A percentile compares a stretch with the other conserved stretches of the same genome.
Conservation (phyloP, 805 yeast species). For the Hanseniaspora clermontiae region DNA sequence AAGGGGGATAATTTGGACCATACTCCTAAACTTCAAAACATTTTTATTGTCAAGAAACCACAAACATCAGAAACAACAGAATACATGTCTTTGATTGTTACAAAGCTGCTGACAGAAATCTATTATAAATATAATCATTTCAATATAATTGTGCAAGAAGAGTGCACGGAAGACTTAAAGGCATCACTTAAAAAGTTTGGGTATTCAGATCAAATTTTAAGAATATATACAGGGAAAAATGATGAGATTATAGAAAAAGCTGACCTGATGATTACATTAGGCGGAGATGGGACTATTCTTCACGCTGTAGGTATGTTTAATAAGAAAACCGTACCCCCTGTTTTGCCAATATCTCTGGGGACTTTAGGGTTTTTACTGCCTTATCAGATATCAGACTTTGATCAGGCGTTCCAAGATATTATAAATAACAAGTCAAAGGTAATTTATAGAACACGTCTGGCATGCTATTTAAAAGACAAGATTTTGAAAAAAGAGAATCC, state of each 20-base stretch:
- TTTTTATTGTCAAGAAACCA: slow-evolving; percentile 75
- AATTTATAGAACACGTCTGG: slow-evolving; percentile 63
- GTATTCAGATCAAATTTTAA: slow-evolving; percentile 27
- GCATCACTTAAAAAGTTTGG: slow-evolving; percentile 18
- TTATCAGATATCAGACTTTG: slow-evolving; percentile 56
- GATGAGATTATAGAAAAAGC: slow-evolving; percentile 51
- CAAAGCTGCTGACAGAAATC: slow-evolving; percentile 31
- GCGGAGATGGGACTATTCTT: slow-evolving; percentile 93
- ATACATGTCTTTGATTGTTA: slow-evolving; percentile 54
- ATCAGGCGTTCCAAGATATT: slow-evolving; percentile 50
- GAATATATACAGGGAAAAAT: slow-evolving; percentile 46
- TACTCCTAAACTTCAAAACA: slow-evolving; percentile 38
- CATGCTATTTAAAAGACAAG: slow-evolving; percentile 46
- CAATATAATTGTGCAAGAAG: slow-evolving; percentile 65
- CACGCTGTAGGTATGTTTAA: slow-evolving; percentile 72
- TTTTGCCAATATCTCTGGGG: slow-evolving; percentile 76
- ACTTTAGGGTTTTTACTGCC: slow-evolving; percentile 84
- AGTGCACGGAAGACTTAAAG: slow-evolving; percentile 58
- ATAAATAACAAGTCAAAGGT: slow-evolving; percentile 58
- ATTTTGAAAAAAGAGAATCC: background rate
- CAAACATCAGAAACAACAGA: slow-evolving; percentile 51
- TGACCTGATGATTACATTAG: slow-evolving; percentile 72
- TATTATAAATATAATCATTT: slow-evolving; percentile 53
- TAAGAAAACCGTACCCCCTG: slow-evolving; percentile 69
- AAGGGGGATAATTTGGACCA: background rate